Evolutionary conservation across 441 rosid genomes (phyloP).

Genomic region (Pelargonium myrrhifolium): DNA sequence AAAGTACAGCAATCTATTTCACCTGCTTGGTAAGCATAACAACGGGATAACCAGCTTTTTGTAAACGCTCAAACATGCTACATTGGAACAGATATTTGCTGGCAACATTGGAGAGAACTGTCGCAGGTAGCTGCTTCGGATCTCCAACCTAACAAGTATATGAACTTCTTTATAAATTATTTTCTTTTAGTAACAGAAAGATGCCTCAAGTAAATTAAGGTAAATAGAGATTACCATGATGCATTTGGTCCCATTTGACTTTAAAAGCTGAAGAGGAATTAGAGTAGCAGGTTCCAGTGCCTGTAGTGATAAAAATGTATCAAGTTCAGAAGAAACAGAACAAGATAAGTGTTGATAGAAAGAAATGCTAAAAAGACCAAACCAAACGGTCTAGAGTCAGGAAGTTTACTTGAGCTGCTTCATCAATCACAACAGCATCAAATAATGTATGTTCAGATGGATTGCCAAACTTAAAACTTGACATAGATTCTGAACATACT

Average conservation of each 20-base stretch:
- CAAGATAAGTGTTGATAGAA: conserved; percentile 11
- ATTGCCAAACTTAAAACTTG: conserved; percentile 57
- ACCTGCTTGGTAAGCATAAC: conserved; percentile 97
- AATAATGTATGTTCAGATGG: conserved; percentile 80
- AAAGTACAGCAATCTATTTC: conserved; percentile 14
- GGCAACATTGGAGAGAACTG: conserved; percentile 92
- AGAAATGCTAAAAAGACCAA: conserved; percentile 18
- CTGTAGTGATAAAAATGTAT: conserved; percentile 36
- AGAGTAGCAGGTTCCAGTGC: conserved; percentile 98
- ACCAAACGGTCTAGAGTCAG: conserved; percentile 13
- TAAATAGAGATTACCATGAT: conserved; percentile 63
- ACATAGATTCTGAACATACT: conserved; percentile 83
- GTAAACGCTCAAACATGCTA: conserved; percentile 99
- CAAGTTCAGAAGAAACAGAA: conserved; percentile 18
- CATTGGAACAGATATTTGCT: conserved; percentile 84
- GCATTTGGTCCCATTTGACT: conserved; percentile 80
- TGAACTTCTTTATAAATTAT: conserved; percentile 19
- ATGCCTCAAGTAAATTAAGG: conserved; percentile 6
- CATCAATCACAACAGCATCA: conserved; percentile 94
- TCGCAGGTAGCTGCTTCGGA: conserved; percentile 99
- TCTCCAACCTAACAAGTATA: conserved; percentile 75
- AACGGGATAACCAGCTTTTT: conserved; percentile 92
- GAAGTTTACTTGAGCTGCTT: conserved; percentile 84
- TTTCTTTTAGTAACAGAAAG: conserved; percentile 7
- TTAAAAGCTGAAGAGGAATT: conserved; percentile 93